Evolutionary conservation across 2,329 filamentous ascomycete species (phyloP).

Genomic region (Biscogniauxia mediterranea): DNA sequence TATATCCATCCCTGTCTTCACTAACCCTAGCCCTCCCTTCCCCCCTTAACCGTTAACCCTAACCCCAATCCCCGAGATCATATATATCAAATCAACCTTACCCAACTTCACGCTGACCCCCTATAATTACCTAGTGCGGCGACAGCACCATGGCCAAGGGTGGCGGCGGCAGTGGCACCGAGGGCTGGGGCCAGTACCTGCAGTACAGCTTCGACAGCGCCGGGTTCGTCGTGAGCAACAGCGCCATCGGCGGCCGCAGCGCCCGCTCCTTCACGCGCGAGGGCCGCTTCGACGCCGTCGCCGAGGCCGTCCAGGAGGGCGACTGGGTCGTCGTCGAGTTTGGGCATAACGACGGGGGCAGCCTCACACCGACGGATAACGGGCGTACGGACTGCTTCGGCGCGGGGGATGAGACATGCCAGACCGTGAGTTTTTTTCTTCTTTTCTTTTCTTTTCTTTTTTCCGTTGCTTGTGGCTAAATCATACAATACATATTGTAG

Average conservation of each 20-base stretch:
- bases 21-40: no score
- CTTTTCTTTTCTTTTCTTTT: no score
- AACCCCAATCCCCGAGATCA: no score
- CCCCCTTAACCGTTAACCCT: no score
- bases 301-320: slow-evolving; percentile 49
- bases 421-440: slow-evolving; percentile 29
- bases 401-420: slow-evolving; percentile 51
- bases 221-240: slow-evolving; percentile 53
- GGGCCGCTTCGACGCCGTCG: slow-evolving; percentile 60
- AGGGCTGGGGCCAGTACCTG: slow-evolving; percentile 64
- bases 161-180: slow-evolving; percentile 41
- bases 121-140: slow-evolving; percentile 31
- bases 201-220: slow-evolving; percentile 46
- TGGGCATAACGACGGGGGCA: slow-evolving; percentile 70
- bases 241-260: slow-evolving; percentile 64
- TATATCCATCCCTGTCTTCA: no score
- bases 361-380: slow-evolving; percentile 54
- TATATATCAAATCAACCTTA: no score
- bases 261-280: slow-evolving; percentile 66
- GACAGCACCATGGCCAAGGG: slow-evolving; percentile 60
- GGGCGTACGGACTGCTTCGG: slow-evolving; percentile 59
- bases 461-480: background rate
- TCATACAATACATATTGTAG: background rate
- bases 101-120: no score
- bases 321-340: slow-evolving; percentile 72